Evolutionary conservation across 345 rosid species (phyloP).

Genomic region (Aurinia saxatilis): DNA sequence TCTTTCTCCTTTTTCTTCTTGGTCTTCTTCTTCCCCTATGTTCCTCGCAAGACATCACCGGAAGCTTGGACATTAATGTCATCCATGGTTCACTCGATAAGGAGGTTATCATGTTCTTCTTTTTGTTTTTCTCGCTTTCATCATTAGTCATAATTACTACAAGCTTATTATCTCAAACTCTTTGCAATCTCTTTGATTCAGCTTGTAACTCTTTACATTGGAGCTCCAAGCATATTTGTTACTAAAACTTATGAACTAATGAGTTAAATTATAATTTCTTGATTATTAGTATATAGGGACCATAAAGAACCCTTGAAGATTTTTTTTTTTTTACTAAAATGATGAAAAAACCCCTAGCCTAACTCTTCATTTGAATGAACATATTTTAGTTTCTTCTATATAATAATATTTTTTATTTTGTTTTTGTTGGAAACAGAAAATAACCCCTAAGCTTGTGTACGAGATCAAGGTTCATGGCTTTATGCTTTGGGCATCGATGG

Average conservation of each 20-base stretch:
- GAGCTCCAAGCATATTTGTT: background rate
- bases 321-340: background rate
- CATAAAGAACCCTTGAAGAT: background rate
- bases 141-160: background rate
- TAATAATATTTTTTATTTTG: background rate
- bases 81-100: constrained; percentile 8
- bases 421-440: constrained; percentile 26
- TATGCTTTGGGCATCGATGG: constrained; percentile 77
- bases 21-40: constrained; percentile 13
- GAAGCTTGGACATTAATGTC: constrained; percentile 19
- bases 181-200: background rate
- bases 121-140: background rate
- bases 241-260: background rate
- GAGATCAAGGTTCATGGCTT: constrained; percentile 64
- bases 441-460: constrained; percentile 44
- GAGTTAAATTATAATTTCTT: background rate
- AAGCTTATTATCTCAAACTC: background rate
- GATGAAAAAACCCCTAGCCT: background rate
- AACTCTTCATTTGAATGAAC: background rate
- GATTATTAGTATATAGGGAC: background rate
- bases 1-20: constrained; percentile 12
- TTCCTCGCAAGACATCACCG: constrained; percentile 20
- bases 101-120: constrained; percentile 1
- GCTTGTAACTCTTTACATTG: background rate
- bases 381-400: background rate